Evolutionary conservation across 1,284 basidiomycete genomes (phyloP), one percentile per base, ranked within the genome.

Genomic region (Cerioporus squamosus): DNA sequence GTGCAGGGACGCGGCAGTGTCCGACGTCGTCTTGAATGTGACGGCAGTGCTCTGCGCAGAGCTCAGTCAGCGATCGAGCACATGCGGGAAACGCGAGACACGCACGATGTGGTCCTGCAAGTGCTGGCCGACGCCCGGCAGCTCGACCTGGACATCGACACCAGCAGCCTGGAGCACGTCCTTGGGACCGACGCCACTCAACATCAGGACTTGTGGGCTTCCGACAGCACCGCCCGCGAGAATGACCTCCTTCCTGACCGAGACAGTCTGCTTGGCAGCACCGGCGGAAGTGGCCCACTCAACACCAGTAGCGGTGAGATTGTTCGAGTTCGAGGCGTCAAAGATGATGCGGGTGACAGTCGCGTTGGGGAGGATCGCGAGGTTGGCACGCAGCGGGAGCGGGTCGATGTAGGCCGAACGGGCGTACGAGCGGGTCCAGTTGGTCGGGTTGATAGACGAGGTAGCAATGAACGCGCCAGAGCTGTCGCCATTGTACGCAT

Each of bases 71-170:
- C 48, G 18, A 20, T 29, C 26, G 12, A 17, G 18, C 43, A 22
- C 38, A 10, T 45, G 10, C 6, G 54, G 12, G 45, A 29, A 18
- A 20, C 18, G 60, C n/a, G 4, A 12, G n/a, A 10, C 17, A 75
- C 77, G 18, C 54, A 82, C 81, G 57, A 88, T 66, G 72, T 91
- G 89, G 70, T 93, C 89, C 70, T 90, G 87, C 44, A 93, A 70
- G 74, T 91, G 86, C 72, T 88, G 84, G 1, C 91, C 91, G 53
- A 94, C 91, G 55, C 87, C 88, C 5, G 90, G 88, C 2, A 91
- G 76, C 59, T 85, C 83, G 42, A 77, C 61, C 24, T 69, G 57
- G 5, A 80, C 71, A 12, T 65, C 51, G 18, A 93, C 82, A 46
- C 82, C 82, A 24, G 84, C 80, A 7, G 70, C 68, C 23, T 77